A percentile compares a stretch with the other conserved stretches of the same genome.
These are phyloP conservation scores for Prunus campanulata DNA, from an alignment of 306 rosid species.

Conservation along the genomic window DNA sequence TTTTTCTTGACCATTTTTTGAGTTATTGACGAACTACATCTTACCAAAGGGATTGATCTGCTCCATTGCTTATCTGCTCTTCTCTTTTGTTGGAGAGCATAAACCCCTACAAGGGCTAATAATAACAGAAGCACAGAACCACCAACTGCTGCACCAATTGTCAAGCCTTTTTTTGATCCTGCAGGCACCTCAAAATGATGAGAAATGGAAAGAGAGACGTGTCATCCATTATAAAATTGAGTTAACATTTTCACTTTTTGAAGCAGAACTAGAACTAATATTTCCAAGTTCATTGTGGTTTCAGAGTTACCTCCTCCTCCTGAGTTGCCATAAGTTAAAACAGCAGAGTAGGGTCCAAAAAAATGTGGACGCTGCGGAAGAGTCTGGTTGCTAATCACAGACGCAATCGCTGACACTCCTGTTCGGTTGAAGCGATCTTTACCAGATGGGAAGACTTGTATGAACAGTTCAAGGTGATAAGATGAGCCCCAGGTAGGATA, in stretches of 20 bases:
- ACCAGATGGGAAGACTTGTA: constrained; percentile 51
- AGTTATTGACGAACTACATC: neutral
- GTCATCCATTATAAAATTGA: neutral
- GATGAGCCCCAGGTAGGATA: constrained; percentile 18
- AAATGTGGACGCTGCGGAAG: constrained; percentile 16
- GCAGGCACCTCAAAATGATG: constrained; percentile 4
- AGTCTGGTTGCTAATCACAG: constrained; percentile 50
- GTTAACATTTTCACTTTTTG: neutral
- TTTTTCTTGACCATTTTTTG: neutral
- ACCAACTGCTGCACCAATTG: constrained; percentile 64
- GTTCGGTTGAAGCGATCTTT: constrained; percentile 42
- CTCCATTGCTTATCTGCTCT: constrained; percentile 36
- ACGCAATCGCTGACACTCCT: constrained; percentile 36
- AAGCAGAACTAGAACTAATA: neutral
- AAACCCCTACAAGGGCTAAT: constrained; percentile 43
- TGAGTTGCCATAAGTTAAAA: constrained; percentile 11
- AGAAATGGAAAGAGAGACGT: constrained; percentile 4
- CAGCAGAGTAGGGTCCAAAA: constrained; percentile 59
- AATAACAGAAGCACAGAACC: constrained; percentile 49
- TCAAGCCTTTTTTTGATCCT: constrained; percentile 33
- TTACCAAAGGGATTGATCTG: constrained; percentile 43
- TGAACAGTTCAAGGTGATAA: constrained; percentile 35
- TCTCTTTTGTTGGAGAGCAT: constrained; percentile 51
- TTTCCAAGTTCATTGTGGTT: neutral
- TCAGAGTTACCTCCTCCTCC: constrained; percentile 32